phyloP scores from a whole-genome alignment of 2,329 filamentous ascomycete species.

The Simplicillium sp. region DNA sequence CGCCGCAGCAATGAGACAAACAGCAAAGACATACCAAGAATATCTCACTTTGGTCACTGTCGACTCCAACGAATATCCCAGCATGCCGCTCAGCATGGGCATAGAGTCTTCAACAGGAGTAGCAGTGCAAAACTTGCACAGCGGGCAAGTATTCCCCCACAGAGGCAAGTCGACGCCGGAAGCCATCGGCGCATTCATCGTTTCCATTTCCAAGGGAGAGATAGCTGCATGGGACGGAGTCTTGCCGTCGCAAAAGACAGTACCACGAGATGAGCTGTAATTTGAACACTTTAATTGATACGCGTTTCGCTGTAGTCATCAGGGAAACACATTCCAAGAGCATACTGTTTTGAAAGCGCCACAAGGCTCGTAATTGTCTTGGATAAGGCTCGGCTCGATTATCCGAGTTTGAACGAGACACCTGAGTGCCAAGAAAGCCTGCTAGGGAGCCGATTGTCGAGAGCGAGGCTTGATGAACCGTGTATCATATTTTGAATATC shows the following conservation, averaged over 20 bases:
- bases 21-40: slow-evolving; percentile 35
- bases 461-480: too few relatives aligned
- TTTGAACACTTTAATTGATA: neutral
- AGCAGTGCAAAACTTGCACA: slow-evolving; percentile 33
- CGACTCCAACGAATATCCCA: slow-evolving; percentile 33
- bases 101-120: slow-evolving; percentile 17
- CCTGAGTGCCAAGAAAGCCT: too few relatives aligned
- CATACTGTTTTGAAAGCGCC: too few relatives aligned
- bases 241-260: neutral
- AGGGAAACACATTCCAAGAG: too few relatives aligned
- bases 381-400: too few relatives aligned
- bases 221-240: slow-evolving; percentile 26
- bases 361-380: too few relatives aligned
- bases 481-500: too few relatives aligned
- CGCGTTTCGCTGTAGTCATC: neutral
- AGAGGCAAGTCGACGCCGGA: slow-evolving; percentile 19
- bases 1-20: slow-evolving; percentile 21
- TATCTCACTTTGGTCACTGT: slow-evolving; percentile 39
- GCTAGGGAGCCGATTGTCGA: too few relatives aligned
- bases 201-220: slow-evolving; percentile 32
- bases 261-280: slow-evolving; percentile 2
- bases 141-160: slow-evolving; percentile 32
- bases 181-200: slow-evolving; percentile 30
- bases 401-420: too few relatives aligned
- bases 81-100: slow-evolving; percentile 30